phyloP scores from a whole-genome alignment of 371 early-diverging fungal species.

The Mucor lusitanicus region DNA sequence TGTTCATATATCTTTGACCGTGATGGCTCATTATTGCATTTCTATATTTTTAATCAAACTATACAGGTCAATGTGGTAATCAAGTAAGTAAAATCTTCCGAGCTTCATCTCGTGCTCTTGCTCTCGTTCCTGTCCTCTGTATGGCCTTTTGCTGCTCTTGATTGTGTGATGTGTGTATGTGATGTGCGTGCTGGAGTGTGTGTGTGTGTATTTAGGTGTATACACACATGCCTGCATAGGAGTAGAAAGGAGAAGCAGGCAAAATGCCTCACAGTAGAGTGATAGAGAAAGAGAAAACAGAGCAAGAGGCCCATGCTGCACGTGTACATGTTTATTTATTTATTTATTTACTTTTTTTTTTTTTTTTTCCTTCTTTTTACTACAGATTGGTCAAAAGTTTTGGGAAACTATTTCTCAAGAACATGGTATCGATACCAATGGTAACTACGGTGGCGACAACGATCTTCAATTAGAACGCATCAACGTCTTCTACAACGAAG shows the following conservation, averaged over 20 bases:
- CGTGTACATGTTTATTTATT: slow-evolving; percentile 13
- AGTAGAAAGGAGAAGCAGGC: not conserved
- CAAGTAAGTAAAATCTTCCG: slow-evolving; percentile 52
- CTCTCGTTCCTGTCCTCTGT: not conserved
- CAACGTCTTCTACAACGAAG: slow-evolving; percentile 99
- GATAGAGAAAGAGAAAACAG: not conserved
- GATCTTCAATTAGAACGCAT: slow-evolving; percentile 90
- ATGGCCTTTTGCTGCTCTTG: not conserved
- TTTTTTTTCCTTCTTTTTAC: not conserved
- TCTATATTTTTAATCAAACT: not conserved
- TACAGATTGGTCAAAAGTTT: slow-evolving; percentile 85
- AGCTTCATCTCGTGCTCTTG: not conserved
- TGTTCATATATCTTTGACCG: slow-evolving; percentile 1
- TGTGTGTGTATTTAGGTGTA: not conserved
- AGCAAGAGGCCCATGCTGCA: slow-evolving; percentile 1
- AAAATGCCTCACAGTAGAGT: not conserved
- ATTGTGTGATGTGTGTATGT: too few species aligned
- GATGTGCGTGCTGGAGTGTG: not conserved
- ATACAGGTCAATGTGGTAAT: slow-evolving; percentile 83
- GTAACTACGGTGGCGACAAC: slow-evolving; percentile 80
- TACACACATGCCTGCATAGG: not conserved
- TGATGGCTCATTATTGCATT: not conserved
- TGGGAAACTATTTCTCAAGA: slow-evolving; percentile 95
- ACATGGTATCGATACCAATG: slow-evolving; percentile 85
- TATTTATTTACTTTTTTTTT: not conserved